These are phyloP conservation scores for Hypoxylon sp. DNA, from an alignment of 2,329 filamentous ascomycete species.

Conservation along the genomic window DNA sequence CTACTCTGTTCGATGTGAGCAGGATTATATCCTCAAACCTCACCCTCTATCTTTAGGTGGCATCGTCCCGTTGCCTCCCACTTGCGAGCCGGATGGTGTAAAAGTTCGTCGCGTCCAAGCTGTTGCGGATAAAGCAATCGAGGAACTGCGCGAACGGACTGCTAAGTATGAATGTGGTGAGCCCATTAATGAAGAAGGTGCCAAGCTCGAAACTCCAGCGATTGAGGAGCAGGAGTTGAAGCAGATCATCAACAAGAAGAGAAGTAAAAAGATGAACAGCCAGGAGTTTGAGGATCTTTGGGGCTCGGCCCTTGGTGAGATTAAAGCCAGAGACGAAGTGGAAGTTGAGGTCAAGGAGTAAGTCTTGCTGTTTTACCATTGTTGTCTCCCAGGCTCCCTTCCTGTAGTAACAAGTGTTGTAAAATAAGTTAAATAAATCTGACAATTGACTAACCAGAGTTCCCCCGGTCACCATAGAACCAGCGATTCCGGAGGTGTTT, in stretches of 20 bases:
- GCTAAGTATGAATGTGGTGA: conserved; percentile 94
- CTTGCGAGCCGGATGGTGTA: conserved; percentile 94
- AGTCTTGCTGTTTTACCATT: conserved; percentile 58
- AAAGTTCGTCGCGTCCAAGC: conserved; percentile 89
- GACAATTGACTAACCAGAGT: conserved; percentile 89
- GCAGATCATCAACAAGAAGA: conserved; percentile 79
- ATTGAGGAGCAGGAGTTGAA: conserved; percentile 82
- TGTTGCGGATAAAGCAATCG: conserved; percentile 89
- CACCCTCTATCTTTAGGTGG: conserved; percentile 89
- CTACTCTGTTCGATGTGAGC: conserved; percentile 84
- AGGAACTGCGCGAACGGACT: conserved; percentile 86
- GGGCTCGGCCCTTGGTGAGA: conserved; percentile 79
- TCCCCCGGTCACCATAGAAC: conserved; percentile 80
- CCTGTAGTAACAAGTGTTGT: conserved; percentile 46
- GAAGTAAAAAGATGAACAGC: conserved; percentile 85
- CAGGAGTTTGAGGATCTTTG: conserved; percentile 94
- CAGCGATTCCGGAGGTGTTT: conserved; percentile 73
- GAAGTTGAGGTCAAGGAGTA: conserved; percentile 64
- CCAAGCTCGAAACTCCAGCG: conserved; percentile 70
- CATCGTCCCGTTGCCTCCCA: conserved; percentile 86
- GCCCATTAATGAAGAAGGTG: conserved; percentile 72
- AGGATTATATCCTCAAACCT: conserved; percentile 86
- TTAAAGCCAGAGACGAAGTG: conserved; percentile 74
- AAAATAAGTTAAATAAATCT: conserved; percentile 57
- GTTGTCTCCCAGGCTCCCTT: conserved; percentile 46